Base-by-base conservation (phyloP, 2,329 filamentous ascomycete species). In the Diaporthe destruens region DNA sequence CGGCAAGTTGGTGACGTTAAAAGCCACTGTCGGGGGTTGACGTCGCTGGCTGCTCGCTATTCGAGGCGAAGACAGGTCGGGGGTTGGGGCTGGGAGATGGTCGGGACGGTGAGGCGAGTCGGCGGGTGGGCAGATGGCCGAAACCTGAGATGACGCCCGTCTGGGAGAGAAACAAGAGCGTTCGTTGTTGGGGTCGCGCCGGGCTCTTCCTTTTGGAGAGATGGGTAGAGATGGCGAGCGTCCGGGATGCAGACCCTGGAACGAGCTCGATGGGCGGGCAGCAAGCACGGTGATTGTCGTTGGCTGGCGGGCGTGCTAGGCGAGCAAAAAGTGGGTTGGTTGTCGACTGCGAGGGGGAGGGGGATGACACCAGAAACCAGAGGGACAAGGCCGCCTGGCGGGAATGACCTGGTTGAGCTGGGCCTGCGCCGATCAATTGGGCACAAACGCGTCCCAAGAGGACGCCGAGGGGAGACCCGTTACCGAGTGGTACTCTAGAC, bases 1-100 rank as follows among this genome's bases (percentile, higher is more conserved):
- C 76, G 74, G 75, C 66, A 72, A 67, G 74, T 70, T 73, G 71
- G 67, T 71, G 72, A 65, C 73, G 73, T 71, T 51, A 66, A 66
- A 73, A 47, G 68, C 70, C 67, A 69, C 68, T 36, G 71, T 73
- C 53, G 36, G 63, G 65, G 68, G 49, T 69, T 59, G 73, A 73
- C 68, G 71, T 39, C 36, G 11, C 36, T 71, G 71, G 71, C 59
- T 67, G 11, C 36, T 71, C 73, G 71, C 59, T 67, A 63, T 42
- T 61, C 66, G 42, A 49, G 39, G 47, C 47, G 39, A 49, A 32
- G 25, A 25, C 9, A 32, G 67, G 20, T 53, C 36, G 23, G 42
- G n/a, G 32, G n/a, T 34, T 32, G 36, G 14, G 23, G 36, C 20
- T 29, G 29, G 29, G 56, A 61, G 44, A 53, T 11, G 20, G 61